A percentile compares a stretch with the other conserved stretches of the same genome.
Conservation (phyloP, 129 eudicot genomes). For the Artemisia annua region DNA sequence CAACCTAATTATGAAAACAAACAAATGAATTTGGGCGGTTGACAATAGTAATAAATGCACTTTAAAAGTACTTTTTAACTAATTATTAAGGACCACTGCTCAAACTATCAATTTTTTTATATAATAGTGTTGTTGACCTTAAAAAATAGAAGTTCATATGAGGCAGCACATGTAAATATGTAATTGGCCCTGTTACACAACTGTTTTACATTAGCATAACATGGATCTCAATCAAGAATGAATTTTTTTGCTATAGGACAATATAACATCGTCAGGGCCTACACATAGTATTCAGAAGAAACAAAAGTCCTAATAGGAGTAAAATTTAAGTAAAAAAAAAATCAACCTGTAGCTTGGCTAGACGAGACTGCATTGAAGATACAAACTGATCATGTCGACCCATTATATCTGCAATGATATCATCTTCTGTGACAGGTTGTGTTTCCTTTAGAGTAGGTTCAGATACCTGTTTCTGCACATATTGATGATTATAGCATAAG, state of each 20-base stretch:
- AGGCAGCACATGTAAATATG: no score
- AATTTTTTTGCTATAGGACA: not conserved
- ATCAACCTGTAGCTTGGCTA: constrained; percentile 79
- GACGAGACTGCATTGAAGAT: constrained; percentile 78
- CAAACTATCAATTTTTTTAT: not conserved
- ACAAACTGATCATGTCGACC: constrained; percentile 73
- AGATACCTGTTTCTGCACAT: constrained; percentile 45
- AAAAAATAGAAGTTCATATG: no score
- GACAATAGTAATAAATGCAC: not conserved
- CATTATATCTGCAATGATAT: constrained; percentile 62
- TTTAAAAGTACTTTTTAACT: not conserved
- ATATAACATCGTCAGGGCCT: not conserved
- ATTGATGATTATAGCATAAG: constrained; percentile 6
- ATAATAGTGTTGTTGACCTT: no score
- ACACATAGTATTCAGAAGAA: not conserved
- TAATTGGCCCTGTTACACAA: no score
- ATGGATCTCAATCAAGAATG: not conserved
- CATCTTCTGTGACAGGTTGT: constrained; percentile 58
- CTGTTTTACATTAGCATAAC: no score
- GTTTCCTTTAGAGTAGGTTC: constrained; percentile 45
- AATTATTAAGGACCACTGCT: not conserved
- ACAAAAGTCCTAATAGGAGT: not conserved
- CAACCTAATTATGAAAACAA: not conserved
- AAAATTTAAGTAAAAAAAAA: not conserved
- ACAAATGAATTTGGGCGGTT: not conserved